Evolutionary conservation across 306 rosid species (phyloP), one percentile per base, ranked within the genome.

Genomic region (Quercus agrifolia): DNA sequence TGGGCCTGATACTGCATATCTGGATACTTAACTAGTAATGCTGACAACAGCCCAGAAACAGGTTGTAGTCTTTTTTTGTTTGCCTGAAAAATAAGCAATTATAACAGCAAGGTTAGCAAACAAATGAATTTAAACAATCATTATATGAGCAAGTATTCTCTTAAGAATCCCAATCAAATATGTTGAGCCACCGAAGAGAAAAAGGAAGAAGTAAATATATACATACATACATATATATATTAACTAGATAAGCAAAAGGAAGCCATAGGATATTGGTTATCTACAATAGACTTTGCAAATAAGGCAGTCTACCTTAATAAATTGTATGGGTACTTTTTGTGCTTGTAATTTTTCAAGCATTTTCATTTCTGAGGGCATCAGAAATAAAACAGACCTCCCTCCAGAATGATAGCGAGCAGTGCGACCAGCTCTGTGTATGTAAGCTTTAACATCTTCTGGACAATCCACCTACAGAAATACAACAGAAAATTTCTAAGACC

Each of bases 391-490:
- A 59, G 99, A 90, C 81, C 80, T 85, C 83, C 99, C 99, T 77
- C 67, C 84, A 75, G 97, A 91, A 31, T 86, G 84, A 78, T 90
- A 90, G 30, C 96, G 98, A 56, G 98, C 99, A 70, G 99, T 95
- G 57, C 99, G 97, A 7, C 99, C 99, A 85, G 93, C 99, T 90
- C 98, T 89, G 71, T 95, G 98, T 79, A 95, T 93, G 87, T 95
- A 95, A 59, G 97, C 79, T 74, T 90, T 93, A 63, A 90, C 94
- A 83, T 90, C 86, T 63, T 92, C 98, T 20, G 99, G 98, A 83
- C 99, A 95, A 86, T 92, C 99, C 70, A 89, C 91, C 99, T 95
- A 74, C 71, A 85, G 9, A 79, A 59, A 72, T 7, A 77, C 55
- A 56, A 78, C 59, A 57, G 25, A 77, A 56, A 77, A 28, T 46